Evolutionary conservation across 2,329 filamentous ascomycete genomes (phyloP), one percentile per base, ranked within the genome.

Genomic region (Nakataea oryzae): DNA sequence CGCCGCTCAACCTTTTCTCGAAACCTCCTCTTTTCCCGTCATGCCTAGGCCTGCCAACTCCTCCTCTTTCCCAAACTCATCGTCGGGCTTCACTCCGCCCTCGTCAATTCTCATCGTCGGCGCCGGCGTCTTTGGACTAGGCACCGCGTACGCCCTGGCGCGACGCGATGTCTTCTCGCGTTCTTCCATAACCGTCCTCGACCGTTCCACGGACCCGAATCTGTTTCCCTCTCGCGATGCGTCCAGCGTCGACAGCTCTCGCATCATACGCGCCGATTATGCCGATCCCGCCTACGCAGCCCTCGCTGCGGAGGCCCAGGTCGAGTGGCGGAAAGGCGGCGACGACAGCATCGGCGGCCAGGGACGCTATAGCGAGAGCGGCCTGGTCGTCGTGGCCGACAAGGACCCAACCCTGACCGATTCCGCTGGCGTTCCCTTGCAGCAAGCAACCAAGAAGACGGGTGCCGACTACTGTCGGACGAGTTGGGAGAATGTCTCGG

Each of bases 191-290:
- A 86, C 83, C 21, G 68, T 88, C 60, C 73, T 89, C 63, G 82
- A 88, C 71, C 78, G 83, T 62, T 79, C 78, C 6, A 72, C 77
- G 3, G 71, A 72, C 2, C 62, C 69, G 58, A 74, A 74, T 65
- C 81, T 87, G 50, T 86, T 87, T 69, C 85, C 85, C 2, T 78
- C 83, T 8, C 74, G 78, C 56, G 84, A 88, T 68, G 79, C 80
- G 63, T 80, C 84, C 60, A 85, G 81, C 66, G 80, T 87, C 69
- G 86, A 88, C 74, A 79, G 79, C 4, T 87, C 84, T 17, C 82
- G 86, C 66, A 86, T 88, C 67, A 79, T 88, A 66, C 80, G 86
- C 62, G 76, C 84, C 60, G 93, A 97, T 79, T 97, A 97, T 71
- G 87, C 90, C 6, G 86, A 93, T 70, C 77, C 84, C 0, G 83